phyloP scores from a whole-genome alignment of 805 yeast species.

The Kazachstania bromeliacearum region DNA sequence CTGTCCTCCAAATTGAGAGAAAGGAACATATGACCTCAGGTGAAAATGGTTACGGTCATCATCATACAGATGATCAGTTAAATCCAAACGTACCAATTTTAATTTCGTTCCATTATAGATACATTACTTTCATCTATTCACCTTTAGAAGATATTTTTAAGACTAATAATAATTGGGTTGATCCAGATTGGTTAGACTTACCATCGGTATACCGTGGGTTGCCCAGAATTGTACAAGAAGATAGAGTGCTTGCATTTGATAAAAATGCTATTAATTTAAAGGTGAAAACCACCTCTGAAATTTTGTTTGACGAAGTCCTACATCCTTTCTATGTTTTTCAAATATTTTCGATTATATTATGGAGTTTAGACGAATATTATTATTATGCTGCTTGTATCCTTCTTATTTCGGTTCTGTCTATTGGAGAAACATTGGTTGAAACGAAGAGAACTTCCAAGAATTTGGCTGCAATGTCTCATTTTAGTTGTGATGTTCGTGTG shows the following conservation, averaged over 20 bases:
- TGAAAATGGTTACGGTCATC: slow-evolving; percentile 4
- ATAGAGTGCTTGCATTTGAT: slow-evolving; percentile 68
- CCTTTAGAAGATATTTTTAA: slow-evolving; percentile 82
- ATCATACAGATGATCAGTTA: slow-evolving; percentile 20
- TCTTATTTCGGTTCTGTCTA: slow-evolving; percentile 71
- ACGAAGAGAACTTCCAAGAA: slow-evolving; percentile 68
- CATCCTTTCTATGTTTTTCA: slow-evolving; percentile 96
- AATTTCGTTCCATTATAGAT: slow-evolving; percentile 70
- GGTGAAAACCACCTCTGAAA: slow-evolving; percentile 55
- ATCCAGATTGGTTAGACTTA: slow-evolving; percentile 60
- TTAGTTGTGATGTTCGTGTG: slow-evolving; percentile 76
- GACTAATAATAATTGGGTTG: slow-evolving; percentile 82
- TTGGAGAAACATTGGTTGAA: slow-evolving; percentile 74
- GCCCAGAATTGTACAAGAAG: slow-evolving; percentile 56
- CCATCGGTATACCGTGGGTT: slow-evolving; percentile 54
- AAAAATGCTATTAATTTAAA: slow-evolving; percentile 63
- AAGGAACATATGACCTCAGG: neutral
- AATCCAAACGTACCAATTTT: slow-evolving; percentile 51
- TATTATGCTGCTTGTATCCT: slow-evolving; percentile 92
- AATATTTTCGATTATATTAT: slow-evolving; percentile 78
- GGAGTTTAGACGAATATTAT: slow-evolving; percentile 88
- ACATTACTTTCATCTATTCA: slow-evolving; percentile 70
- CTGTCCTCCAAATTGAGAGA: slow-evolving; percentile 39
- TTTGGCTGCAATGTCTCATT: slow-evolving; percentile 61
- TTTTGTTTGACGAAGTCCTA: slow-evolving; percentile 76